Conservation (phyloP, 805 yeast species). For the Cyberlindnera veronae region DNA sequence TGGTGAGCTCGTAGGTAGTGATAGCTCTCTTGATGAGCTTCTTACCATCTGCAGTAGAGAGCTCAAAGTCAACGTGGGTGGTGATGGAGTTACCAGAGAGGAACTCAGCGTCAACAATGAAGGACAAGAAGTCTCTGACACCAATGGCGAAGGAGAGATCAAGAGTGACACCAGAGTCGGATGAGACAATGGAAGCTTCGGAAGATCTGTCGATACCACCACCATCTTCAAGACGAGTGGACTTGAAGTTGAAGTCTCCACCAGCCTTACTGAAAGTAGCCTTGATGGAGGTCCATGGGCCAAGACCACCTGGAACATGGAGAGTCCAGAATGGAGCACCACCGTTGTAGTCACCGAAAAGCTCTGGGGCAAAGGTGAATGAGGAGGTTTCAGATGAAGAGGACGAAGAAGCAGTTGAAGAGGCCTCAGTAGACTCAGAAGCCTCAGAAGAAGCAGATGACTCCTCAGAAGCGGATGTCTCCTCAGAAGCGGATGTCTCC, state of each 20-base stretch:
- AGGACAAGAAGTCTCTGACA: background rate
- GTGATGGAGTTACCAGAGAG: conserved; percentile 14
- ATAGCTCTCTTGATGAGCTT: conserved; percentile 20
- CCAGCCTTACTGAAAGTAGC: conserved; percentile 10
- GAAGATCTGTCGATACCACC: conserved; percentile 4
- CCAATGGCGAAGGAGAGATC: conserved; percentile 2
- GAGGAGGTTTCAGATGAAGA: conserved; percentile 11
- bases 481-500: background rate
- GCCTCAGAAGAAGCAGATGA: background rate
- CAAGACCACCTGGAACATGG: conserved; percentile 17
- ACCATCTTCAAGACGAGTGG: conserved; percentile 4
- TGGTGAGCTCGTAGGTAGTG: conserved; percentile 3
- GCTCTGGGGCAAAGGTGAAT: conserved; percentile 11
- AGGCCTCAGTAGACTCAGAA: background rate
- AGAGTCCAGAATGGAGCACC: conserved; percentile 9
- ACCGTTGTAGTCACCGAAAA: conserved; percentile 16
- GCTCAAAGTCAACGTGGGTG: conserved; percentile 8
- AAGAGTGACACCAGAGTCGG: background rate
- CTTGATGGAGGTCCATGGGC: conserved; percentile 19
- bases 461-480: background rate
- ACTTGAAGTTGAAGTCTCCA: conserved; percentile 12
- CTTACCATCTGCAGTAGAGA: conserved; percentile 2
- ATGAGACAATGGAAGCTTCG: background rate
- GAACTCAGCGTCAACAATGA: conserved; percentile 10
- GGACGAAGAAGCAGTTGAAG: background rate